Base-by-base conservation (phyloP, 192 early-diverging fungal species). In the Lunasporangiospora selenospora region DNA sequence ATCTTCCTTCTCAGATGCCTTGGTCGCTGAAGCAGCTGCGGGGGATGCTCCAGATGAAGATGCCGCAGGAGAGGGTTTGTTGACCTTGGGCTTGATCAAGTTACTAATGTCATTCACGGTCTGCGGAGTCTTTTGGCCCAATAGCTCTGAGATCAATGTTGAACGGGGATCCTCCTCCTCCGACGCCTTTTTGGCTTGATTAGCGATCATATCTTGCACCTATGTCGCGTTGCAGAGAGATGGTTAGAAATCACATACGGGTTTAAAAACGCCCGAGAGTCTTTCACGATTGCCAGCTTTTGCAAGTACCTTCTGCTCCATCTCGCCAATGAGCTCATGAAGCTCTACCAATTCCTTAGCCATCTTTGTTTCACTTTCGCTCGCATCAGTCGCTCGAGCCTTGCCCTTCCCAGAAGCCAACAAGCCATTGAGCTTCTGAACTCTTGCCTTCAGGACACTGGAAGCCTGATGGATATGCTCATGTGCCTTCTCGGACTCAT, bases 331-430 rank as follows among this genome's bases (percentile, higher is more conserved):
- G 24, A 89, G 57, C 19, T 79, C 85, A 15, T 87, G 71, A 43
- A 91, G 67, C 32, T 91, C 89, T 3, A 71, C 38, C 24, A 88
- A 73, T 58, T 89, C 88, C 42, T 79, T 81, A 12, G 77, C 57
- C 50, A 77, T 76, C 13, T 59, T 67, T 10, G 62, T 62, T 27
- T 76, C 59, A 31, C 54, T 67, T 30, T 67, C 56, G 42, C 38
- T 55, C 5, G 58, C 67, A 29, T 67, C 69, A 32, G 31, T 58
- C 1, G 65, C 62, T 27, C 54, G 48, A n/a, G 67, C 75, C 53
- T 83, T 83, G 8, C 78, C 79, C 62, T 86, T 83, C 16, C 82
- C 79, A 18, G 65, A 75, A 26, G 45, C 62, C 44, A 75, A 52
- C 38, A 57, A 29, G 3, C 46, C 70, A 43, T 80, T 57, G 33